Conservation (phyloP, 2,329 filamentous ascomycete species). For the Cytospora mali region DNA sequence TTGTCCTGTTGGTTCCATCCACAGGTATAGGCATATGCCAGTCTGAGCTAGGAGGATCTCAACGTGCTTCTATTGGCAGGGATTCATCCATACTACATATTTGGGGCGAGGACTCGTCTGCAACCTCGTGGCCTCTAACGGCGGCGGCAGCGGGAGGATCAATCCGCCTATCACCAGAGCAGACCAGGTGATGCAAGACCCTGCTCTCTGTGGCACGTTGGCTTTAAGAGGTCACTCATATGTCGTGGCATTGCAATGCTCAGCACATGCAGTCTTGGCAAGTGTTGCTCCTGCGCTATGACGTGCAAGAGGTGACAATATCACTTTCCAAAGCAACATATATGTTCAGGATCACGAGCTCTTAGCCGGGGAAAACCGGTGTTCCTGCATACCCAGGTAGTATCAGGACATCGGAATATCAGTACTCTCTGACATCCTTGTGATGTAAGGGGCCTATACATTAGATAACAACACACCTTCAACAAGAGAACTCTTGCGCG, state of each 20-base stretch:
- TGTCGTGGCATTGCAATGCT: not conserved
- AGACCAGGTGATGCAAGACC: not conserved
- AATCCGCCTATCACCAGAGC: not conserved
- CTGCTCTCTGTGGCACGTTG: not conserved
- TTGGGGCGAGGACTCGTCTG: not conserved
- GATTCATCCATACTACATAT: not conserved
- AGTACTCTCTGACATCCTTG: not conserved
- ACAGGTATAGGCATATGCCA: not conserved
- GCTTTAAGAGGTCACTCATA: not conserved
- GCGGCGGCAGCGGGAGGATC: not conserved
- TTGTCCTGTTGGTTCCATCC: not conserved
- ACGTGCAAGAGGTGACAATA: not conserved
- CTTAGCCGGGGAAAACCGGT: too few species aligned
- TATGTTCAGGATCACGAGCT: not conserved
- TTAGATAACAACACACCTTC: conserved; percentile 5
- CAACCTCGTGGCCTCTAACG: not conserved
- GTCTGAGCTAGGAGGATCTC: not conserved
- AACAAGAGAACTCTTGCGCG: not conserved
- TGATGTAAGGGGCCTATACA: not conserved
- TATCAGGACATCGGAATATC: too few species aligned
- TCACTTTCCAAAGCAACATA: not conserved
- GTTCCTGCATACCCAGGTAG: too few species aligned
- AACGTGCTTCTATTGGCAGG: not conserved
- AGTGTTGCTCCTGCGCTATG: not conserved
- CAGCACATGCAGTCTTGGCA: not conserved